Base-by-base conservation (phyloP, 306 rosid genomes). In the Pterocarpus santalinus region DNA sequence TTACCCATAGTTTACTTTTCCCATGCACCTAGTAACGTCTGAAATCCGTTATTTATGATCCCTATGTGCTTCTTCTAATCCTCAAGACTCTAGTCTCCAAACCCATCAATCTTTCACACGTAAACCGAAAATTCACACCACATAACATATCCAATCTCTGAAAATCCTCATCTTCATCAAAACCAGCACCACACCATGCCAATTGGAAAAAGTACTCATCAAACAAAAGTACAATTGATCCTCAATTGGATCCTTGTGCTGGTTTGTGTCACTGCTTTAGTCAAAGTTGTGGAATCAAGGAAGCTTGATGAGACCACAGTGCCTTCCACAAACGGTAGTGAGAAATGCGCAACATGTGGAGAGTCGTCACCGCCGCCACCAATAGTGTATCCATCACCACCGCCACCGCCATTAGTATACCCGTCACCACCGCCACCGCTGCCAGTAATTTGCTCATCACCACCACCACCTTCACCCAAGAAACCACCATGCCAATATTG, bases 11-110 rank as follows among this genome's bases (percentile, higher is more conserved):
- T 77, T 83, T 71, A 52, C 66, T 80, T 53, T 83, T 67, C 68
- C 75, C 92, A 84, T 85, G 89, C 88, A 85, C 86, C 80, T 65
- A 46, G 22, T 76, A 85, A 83, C 87, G 84, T 80, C 61, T 68
- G 5, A 85, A 80, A 79, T 17, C 80, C 64, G 46, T 71, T 65
- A 41, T 22, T 33, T 13, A 5, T 43, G 6, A 7, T 32, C 73
- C 58, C 33, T 41, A 13, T 47, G 2, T 34, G 56, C 34, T 8
- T 34, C 43, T 28, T 77, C 69, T 39, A 14, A 14, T 69, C 56
- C 76, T 33, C 8, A 8, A 22, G 28, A 22, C 28, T 22, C 28
- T 22, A 22, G 28, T 52, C 33, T 44, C 28, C 52, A 38, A 16
- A 5, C 41, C 41, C 55, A 36, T 6, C 56, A 64, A 46, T 38